A percentile compares a stretch with the other conserved stretches of the same genome.
phyloP scores from a whole-genome alignment of 441 rosid genomes.

The Corymbia calophylla region DNA sequence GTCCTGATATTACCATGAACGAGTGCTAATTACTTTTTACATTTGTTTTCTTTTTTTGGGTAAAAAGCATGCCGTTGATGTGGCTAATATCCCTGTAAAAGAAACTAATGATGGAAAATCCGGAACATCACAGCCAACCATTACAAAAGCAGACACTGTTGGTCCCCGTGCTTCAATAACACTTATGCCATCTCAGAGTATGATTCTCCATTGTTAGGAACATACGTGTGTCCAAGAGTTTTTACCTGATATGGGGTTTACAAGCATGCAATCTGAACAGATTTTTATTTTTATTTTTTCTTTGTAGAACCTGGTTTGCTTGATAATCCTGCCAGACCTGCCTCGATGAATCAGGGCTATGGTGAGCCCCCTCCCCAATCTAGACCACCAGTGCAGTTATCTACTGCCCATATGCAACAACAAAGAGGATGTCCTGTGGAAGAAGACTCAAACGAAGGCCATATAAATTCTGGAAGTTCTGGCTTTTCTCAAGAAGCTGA shows the following conservation, averaged over 20 bases:
- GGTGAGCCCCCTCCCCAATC: slow-evolving; percentile 6
- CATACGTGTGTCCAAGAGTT: not conserved
- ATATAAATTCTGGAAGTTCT: not conserved
- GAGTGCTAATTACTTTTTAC: not conserved
- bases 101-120: not conserved
- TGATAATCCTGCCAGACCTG: slow-evolving; percentile 6
- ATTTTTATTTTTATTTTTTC: not conserved
- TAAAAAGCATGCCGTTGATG: not conserved
- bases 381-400: slow-evolving; percentile 1
- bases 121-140: not conserved
- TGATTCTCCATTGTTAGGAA: not conserved
- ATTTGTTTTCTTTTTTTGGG: not conserved
- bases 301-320: not conserved
- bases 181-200: slow-evolving; percentile 8
- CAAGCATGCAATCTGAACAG: not conserved
- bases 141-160: not conserved
- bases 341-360: not conserved
- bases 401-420: not conserved
- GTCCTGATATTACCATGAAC: not conserved
- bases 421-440: not conserved
- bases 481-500: not conserved
- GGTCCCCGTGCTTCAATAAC: not conserved
- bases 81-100: not conserved
- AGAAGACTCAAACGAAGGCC: slow-evolving; percentile 8
- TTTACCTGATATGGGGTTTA: not conserved